Evolutionary conservation across 306 rosid genomes (phyloP), one percentile per base, ranked within the genome.

Genomic region (Phaseolus lunatus): DNA sequence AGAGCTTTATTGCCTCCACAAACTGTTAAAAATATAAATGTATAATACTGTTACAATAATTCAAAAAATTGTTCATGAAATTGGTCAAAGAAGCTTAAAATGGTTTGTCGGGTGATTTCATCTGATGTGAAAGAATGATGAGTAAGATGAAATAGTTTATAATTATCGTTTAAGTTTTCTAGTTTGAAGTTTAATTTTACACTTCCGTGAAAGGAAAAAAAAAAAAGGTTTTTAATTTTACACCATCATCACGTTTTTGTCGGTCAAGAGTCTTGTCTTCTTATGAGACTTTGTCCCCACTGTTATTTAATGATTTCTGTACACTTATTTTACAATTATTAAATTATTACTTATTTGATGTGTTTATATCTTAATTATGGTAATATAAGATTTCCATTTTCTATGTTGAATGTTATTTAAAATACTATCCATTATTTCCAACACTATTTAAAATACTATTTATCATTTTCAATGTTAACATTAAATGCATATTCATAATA

Each of bases 241-340:
- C 1, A 33, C 45, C 0, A 33, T 63, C 15, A 29, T 33, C 2
- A 7, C 35, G 45, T 4, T 33, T 15, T 35, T 35, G 45, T 63
- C 69, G 24, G 69, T 63, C 69, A 63, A 33, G 13, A 63, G 16
- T 63, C 16, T 18, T 63, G 69, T 63, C 47, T n/a, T 63, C n/a
- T 62, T 31, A 9, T 62, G 10, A 62, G 67, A 62, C 45, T 62
- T 31, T 62, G 23, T 62, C 23, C 45, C 69, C 69, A 18, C 16
- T 1, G 26, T 9, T 9, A 35, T 33, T 33, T 31, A 33, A 62
- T 62, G 7, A 29, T 37, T 37, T 18, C 18, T 31, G 6, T 39
- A 4, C 18, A 18, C 37, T 4, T 16, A 9, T 6, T n/a, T 35
- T 35, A 63, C 13, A 63, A 63, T 63, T 18, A 35, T 5, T 31